These are phyloP conservation scores for Rhizoclosmatium sp. DNA, from an alignment of 192 early-diverging fungal species.

Conservation along the genomic window DNA sequence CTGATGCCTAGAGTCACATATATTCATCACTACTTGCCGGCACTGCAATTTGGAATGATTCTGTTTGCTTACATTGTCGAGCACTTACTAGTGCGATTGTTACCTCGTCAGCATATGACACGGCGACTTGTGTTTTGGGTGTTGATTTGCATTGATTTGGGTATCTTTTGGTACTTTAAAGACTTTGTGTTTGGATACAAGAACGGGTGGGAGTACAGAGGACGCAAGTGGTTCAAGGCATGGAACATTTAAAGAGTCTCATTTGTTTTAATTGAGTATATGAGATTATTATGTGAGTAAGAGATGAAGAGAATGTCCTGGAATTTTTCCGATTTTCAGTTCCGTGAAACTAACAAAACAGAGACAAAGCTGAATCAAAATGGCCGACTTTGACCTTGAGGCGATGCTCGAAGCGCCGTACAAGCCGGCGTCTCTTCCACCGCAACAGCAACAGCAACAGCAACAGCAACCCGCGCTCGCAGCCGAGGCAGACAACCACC, in stretches of 20 bases:
- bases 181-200: conserved; percentile 83
- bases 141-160: conserved; percentile 45
- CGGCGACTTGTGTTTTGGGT: not conserved
- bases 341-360: not conserved
- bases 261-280: no score
- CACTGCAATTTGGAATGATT: conserved; percentile 93
- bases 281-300: no score
- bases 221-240: conserved; percentile 71
- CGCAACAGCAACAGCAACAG: not conserved
- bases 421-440: conserved; percentile 15
- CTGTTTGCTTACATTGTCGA: conserved; percentile 78
- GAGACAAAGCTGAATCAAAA: conserved; percentile 6
- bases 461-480: not conserved
- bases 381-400: conserved; percentile 49
- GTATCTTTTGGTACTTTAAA: conserved; percentile 77
- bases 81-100: conserved; percentile 51
- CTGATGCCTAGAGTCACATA: conserved; percentile 97
- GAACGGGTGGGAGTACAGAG: conserved; percentile 65
- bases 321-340: no score
- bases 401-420: conserved; percentile 61
- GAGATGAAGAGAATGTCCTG: no score
- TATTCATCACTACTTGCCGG: conserved; percentile 97
- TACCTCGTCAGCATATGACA: not conserved
- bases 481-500: not conserved
- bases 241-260: conserved; percentile 60